Evolutionary conservation across 179 eudicot species (phyloP).

Genomic region (Amaranthus tricolor): DNA sequence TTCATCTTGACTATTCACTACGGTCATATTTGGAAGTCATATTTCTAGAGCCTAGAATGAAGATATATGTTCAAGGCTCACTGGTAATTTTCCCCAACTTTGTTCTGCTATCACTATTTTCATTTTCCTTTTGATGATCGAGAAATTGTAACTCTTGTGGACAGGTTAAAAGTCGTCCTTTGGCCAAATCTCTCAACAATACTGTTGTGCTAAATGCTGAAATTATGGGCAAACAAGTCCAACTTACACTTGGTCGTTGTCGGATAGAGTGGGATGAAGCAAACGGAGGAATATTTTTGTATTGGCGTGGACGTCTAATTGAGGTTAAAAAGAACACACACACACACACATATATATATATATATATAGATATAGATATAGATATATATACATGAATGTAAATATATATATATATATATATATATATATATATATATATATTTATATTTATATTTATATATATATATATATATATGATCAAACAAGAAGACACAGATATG

Average conservation of each 20-base stretch:
- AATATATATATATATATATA: no score
- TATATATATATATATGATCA: no score
- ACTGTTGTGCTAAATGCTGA: conserved; percentile 45
- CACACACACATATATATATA: no score
- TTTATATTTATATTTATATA: no score
- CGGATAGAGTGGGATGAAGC: conserved; percentile 69
- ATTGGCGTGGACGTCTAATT: conserved; percentile 83
- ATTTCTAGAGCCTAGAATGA: conserved; percentile 70
- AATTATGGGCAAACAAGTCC: conserved; percentile 51
- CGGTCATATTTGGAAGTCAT: conserved; percentile 66
- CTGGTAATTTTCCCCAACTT: conserved; percentile 36
- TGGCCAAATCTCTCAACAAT: conserved; percentile 51
- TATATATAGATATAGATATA: no score
- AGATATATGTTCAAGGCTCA: conserved; percentile 70
- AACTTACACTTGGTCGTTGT: conserved; percentile 57
- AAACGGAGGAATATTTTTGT: conserved; percentile 72
- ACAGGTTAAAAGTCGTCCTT: conserved; percentile 66
- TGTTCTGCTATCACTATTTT: background rate
- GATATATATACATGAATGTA: no score
- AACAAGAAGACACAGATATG: no score
- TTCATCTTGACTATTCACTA: conserved; percentile 64
- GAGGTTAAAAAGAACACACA: conserved; percentile 41
- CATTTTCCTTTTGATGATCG: background rate
- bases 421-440: no score
- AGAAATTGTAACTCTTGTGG: background rate